A percentile compares a stretch with the other conserved stretches of the same genome.
Evolutionary conservation across 805 yeast species (phyloP).

Genomic region (Wilhelminamyces savonicus): DNA sequence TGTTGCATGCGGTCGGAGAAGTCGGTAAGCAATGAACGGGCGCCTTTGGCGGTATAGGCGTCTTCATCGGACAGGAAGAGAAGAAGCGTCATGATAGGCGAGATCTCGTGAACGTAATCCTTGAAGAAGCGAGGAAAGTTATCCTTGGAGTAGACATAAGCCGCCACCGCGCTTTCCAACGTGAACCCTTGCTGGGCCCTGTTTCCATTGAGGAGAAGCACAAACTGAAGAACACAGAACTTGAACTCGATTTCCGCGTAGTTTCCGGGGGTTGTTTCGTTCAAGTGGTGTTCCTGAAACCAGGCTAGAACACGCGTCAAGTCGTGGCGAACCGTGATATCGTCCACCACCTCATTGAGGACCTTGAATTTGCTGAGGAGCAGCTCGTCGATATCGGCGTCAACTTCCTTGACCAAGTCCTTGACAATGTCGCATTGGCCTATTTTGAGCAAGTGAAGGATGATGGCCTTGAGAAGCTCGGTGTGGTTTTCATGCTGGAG

Average conservation of each 20-base stretch:
- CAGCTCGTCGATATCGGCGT: conserved; percentile 15
- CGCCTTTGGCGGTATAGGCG: conserved; percentile 10
- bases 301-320: conserved; percentile 24
- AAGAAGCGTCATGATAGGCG: conserved; percentile 29
- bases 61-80: conserved; percentile 12
- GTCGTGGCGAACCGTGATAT: conserved; percentile 26
- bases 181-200: conserved; percentile 5
- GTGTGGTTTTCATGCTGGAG: conserved; percentile 18
- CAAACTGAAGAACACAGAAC: conserved; percentile 34
- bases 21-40: conserved; percentile 13
- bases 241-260: conserved; percentile 29
- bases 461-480: conserved; percentile 30
- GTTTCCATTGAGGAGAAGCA: conserved; percentile 20
- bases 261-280: conserved; percentile 6
- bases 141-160: conserved; percentile 32
- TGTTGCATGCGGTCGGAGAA: conserved; percentile 18
- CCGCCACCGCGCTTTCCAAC: conserved; percentile 21
- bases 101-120: conserved; percentile 25
- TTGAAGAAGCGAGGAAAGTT: conserved; percentile 27
- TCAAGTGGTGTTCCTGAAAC: conserved; percentile 22
- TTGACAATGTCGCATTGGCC: conserved; percentile 33
- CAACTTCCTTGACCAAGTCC: conserved; percentile 19
- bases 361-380: conserved; percentile 20
- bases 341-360: conserved; percentile 28
- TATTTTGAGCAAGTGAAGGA: conserved; percentile 31